Evolutionary conservation across 2,329 filamentous ascomycete species (phyloP), one percentile per base, ranked within the genome.

Genomic region (Thelonectria olida): DNA sequence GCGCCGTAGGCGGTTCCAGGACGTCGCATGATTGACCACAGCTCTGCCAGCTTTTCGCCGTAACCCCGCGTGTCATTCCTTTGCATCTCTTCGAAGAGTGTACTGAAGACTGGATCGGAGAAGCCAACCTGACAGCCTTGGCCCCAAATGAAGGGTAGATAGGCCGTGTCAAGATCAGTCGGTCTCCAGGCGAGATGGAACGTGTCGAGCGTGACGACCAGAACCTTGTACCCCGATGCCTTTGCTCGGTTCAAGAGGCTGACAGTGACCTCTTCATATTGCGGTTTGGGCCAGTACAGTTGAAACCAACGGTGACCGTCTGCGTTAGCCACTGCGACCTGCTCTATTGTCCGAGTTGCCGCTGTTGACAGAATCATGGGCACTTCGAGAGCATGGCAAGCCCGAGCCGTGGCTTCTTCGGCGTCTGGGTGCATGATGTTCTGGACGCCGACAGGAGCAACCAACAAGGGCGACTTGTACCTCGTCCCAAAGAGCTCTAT

Each of bases 201-300:
- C 0, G 90, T 92, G 74, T 93, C 91, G 0, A 92, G 80, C 0
- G 91, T 93, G 1, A 93, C 88, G 7, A 93, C 85, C 0, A 93
- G 80, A 1, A 88, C 88, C 31, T 81, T 82, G 75, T 83, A 93
- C 1, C 90, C 90, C 28, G 80, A 83, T 0, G 76, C 79, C 70
- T 86, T 87, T 1, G 90, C 91, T 0, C 90, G 82, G 1, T 75
- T 72, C 5, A 93, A 80, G 15, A 93, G 77, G 1, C 86, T 90
- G 0, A 83, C 78, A 0, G 90, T 92, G 55, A 92, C 79, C 3
- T 88, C 85, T 53, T 92, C 84, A 55, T 86, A 84, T 19, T 82
- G 63, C 0, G 90, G 90, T 12, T 41, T 41, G 15, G 38, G 38
- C 88, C 90, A 92, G 77, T 93, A 93, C 0, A 93, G 82, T 72